Percentiles rank a stretch among this genome's conserved stretches.
These are phyloP conservation scores for Candida nitratophila DNA, from an alignment of 805 yeast genomes.

Conservation along the genomic window DNA sequence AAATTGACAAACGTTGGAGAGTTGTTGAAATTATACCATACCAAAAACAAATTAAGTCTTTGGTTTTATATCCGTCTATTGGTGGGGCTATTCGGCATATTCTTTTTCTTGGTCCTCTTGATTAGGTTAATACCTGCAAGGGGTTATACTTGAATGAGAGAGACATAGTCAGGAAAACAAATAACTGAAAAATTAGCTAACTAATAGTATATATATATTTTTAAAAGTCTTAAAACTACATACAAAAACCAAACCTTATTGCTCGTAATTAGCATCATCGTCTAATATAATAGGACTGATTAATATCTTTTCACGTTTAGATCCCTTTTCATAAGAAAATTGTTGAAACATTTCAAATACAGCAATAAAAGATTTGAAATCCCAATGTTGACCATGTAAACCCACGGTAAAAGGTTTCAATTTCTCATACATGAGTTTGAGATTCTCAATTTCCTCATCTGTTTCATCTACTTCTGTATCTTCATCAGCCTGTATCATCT, in stretches of 20 bases:
- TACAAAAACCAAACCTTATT: too few species aligned
- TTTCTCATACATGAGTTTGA: not conserved
- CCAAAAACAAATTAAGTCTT: slow-evolving; percentile 24
- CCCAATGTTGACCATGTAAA: slow-evolving; percentile 11
- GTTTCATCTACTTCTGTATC: not conserved
- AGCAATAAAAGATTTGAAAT: slow-evolving; percentile 9
- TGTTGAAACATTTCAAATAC: slow-evolving; percentile 7
- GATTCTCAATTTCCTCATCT: not conserved
- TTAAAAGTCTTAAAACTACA: too few species aligned
- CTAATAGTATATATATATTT: too few species aligned
- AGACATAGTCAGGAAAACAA: too few species aligned
- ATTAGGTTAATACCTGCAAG: slow-evolving; percentile 28
- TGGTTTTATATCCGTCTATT: slow-evolving; percentile 26
- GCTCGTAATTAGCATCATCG: not conserved
- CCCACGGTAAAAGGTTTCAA: not conserved
- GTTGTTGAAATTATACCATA: slow-evolving; percentile 22
- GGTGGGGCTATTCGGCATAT: slow-evolving; percentile 15
- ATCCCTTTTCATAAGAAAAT: slow-evolving; percentile 21
- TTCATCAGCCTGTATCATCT: not conserved
- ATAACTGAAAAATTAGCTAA: too few species aligned
- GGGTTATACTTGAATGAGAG: slow-evolving; percentile 16
- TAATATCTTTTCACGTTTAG: slow-evolving; percentile 15
- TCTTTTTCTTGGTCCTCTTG: slow-evolving; percentile 18
- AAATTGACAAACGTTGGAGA: slow-evolving; percentile 21
- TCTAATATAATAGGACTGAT: slow-evolving; percentile 12